Conservation (phyloP, 2,329 filamentous ascomycete species). For the Phyllachora maydis region DNA sequence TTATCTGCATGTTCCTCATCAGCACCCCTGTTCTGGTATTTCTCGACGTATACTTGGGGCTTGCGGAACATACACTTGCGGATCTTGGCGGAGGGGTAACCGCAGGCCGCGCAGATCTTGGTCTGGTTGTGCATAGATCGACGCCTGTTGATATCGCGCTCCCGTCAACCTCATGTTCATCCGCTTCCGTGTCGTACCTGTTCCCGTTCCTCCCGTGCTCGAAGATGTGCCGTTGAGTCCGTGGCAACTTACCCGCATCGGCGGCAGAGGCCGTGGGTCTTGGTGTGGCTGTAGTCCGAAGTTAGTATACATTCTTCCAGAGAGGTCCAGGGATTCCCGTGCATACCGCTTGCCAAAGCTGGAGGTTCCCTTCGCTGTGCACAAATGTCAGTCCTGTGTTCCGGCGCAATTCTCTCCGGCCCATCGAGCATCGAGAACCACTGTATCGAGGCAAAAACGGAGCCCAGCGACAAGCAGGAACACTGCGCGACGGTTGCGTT, state of each 20-base stretch:
- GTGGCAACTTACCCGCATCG: constrained; percentile 66
- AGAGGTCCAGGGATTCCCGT: background rate
- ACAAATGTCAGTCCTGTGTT: no score
- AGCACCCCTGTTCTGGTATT: no score
- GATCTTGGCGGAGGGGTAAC: constrained; percentile 92
- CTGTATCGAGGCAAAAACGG: no score
- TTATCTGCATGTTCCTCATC: constrained; percentile 82
- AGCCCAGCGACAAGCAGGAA: no score
- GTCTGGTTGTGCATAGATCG: constrained; percentile 99
- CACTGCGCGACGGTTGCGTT: no score
- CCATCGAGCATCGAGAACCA: no score
- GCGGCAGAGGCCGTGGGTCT: constrained; percentile 96
- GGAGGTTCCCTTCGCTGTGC: constrained; percentile 34
- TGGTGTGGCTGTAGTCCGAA: constrained; percentile 54
- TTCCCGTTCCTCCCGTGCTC: background rate
- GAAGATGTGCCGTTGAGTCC: no score
- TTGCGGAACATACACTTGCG: constrained; percentile 73
- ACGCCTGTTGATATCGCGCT: constrained; percentile 26
- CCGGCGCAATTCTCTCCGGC: no score
- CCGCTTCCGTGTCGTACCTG: constrained; percentile 2
- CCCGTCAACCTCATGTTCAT: constrained; percentile 7
- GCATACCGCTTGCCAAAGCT: constrained; percentile 28
- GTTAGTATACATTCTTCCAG: constrained; percentile 4
- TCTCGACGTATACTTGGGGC: no score
- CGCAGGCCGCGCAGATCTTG: constrained; percentile 88